phyloP scores from a whole-genome alignment of 306 rosid genomes.

The Hylodesmum podocarpum region DNA sequence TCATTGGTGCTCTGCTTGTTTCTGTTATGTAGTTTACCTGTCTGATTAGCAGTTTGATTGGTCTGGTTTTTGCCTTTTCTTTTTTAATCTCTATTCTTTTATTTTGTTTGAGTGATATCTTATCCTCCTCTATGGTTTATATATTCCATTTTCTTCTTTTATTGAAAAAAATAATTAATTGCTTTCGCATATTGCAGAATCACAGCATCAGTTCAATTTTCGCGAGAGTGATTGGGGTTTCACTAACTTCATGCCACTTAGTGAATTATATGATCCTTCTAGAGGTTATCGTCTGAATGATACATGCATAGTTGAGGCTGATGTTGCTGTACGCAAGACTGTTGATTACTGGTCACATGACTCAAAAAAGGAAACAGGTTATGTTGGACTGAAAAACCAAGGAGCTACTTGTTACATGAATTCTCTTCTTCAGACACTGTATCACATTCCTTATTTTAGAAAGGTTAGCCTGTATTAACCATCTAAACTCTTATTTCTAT shows the following conservation, averaged over 20 bases:
- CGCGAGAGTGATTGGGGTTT: neutral
- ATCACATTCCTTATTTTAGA: constrained; percentile 1
- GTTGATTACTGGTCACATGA: neutral
- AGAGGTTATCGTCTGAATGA: neutral
- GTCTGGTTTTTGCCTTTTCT: neutral
- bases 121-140: neutral
- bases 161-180: neutral
- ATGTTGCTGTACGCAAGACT: neutral
- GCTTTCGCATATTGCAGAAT: neutral
- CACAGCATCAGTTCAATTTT: neutral
- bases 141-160: neutral
- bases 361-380: constrained; percentile 7
- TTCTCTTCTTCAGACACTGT: constrained; percentile 1
- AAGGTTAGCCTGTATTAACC: neutral
- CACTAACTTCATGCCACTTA: neutral
- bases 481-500: neutral
- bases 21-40: neutral
- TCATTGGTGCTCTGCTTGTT: neutral
- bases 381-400: neutral
- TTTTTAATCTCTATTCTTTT: neutral
- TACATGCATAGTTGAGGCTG: neutral
- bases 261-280: neutral
- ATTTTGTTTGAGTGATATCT: neutral
- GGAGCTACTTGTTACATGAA: constrained; percentile 9
- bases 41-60: neutral